Base-by-base conservation (phyloP, 2,329 filamentous ascomycete species). In the Aspergillus ustus region DNA sequence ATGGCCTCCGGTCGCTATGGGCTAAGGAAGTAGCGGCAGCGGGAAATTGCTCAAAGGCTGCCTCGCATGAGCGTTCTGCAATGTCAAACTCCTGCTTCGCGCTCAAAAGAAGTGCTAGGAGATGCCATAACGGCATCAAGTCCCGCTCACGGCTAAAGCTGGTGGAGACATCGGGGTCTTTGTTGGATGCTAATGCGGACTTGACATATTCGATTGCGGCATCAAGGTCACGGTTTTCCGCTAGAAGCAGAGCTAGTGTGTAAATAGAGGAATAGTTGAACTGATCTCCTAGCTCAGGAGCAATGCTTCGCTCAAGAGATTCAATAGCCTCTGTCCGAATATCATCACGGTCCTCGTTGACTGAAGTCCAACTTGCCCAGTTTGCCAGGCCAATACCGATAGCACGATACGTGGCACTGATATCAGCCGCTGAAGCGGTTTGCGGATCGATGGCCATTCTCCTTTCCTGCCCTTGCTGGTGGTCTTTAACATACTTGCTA, bases 1-100 rank as follows among this genome's bases (percentile, higher is more conserved):
- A 67, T 28, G 68, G 67, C 28, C 76, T 73, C 58, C 85, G 72
- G 17, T 86, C 81, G 37, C 84, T 78, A 55, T 83, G 83, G 19
- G 89, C 91, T 71, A 93, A 92, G 0, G 94, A 83, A 7, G 90
- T 83, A 0, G 85, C 77, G 0, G 88, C 85, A 63, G 92, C 88
- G 57, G 89, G 88, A 70, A 97, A 96, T 72, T 96, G 92, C 67
- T 97, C 93, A 72, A 98, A 91, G 3, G 93, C 93, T 28, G 92
- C 93, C 73, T 96, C 92, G 68, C 93, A 98, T 34, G 93, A 90
- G 70, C 89, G 89, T 29, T 87, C 85, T 2, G 95, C 93, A 75
- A 91, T 90, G 53, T 87, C 81, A 69, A 91, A 96, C 65, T 97
- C 93, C 67, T 96, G 91, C 66, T 91, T 88, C 1, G 93, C 92